phyloP scores from a whole-genome alignment of 495 filamentous ascomycete genomes.

The Aspergillus cavernicola region DNA sequence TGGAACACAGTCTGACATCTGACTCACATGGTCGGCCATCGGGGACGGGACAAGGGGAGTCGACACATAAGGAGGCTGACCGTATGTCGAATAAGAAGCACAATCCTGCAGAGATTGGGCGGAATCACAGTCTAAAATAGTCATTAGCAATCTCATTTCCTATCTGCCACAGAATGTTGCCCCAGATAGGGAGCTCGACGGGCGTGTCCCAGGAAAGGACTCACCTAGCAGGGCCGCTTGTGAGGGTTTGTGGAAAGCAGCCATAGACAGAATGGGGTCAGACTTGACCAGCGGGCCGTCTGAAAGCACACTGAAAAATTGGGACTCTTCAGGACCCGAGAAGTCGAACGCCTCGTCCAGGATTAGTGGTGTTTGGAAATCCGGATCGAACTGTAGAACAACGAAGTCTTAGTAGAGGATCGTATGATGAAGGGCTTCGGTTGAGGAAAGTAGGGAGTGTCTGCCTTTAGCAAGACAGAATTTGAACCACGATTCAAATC shows the following conservation, averaged over 20 bases:
- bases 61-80: conserved; percentile 42
- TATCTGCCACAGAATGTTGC: background rate
- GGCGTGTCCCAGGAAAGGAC: conserved; percentile 10
- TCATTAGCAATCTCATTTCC: conserved; percentile 4
- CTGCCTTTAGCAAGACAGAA: conserved; percentile 4
- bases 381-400: conserved; percentile 37
- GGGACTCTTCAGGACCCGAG: conserved; percentile 48
- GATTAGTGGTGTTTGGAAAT: conserved; percentile 51
- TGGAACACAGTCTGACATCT: conserved; percentile 41
- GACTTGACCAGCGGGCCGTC: conserved; percentile 53
- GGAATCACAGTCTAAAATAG: conserved; percentile 38
- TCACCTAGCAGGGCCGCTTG: conserved; percentile 42
- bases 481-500: conserved; percentile 18
- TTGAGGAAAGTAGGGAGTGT: background rate
- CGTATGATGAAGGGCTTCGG: conserved; percentile 9
- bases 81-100: conserved; percentile 41
- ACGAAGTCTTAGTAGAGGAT: conserved; percentile 22
- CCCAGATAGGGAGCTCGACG: background rate
- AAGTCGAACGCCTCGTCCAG: conserved; percentile 51
- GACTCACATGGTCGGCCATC: conserved; percentile 44
- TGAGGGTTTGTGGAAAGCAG: conserved; percentile 45
- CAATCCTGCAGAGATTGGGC: conserved; percentile 44
- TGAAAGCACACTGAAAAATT: conserved; percentile 43
- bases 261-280: conserved; percentile 52
- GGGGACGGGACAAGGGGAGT: conserved; percentile 43